phyloP scores from a whole-genome alignment of 257 asterid species.

The Lantana camara region DNA sequence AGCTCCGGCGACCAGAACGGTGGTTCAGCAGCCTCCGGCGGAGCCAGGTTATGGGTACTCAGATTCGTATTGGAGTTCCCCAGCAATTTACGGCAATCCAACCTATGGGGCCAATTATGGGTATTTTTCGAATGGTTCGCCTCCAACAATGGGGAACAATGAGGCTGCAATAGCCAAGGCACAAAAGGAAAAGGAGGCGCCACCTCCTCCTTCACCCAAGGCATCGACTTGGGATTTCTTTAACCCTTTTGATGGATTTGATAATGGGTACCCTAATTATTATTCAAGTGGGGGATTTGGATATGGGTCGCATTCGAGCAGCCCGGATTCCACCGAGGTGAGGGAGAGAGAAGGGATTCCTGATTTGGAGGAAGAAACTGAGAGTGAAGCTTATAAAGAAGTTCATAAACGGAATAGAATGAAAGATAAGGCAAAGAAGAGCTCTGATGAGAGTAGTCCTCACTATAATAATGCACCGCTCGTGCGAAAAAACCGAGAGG shows the following conservation, averaged over 20 bases:
- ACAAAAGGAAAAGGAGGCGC: constrained; percentile 58
- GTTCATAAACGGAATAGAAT: constrained; percentile 36
- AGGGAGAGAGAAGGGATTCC: constrained; percentile 98
- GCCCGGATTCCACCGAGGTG: constrained; percentile 92
- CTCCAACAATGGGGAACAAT: constrained; percentile 24
- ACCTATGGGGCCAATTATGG: constrained; percentile 54
- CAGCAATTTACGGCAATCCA: constrained; percentile 26
- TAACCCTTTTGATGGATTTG: constrained; percentile 68
- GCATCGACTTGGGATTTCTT: constrained; percentile 81
- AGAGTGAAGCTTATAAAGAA: constrained; percentile 59
- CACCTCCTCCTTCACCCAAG: constrained; percentile 91
- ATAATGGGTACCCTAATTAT: constrained; percentile 44
- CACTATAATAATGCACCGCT: constrained; percentile 38
- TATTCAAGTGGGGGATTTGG: constrained; percentile 44
- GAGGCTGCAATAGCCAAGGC: constrained; percentile 42
- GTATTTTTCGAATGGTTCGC: constrained; percentile 30
- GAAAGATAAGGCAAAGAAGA: constrained; percentile 37
- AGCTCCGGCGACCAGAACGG: constrained; percentile 65
- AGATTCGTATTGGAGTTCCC: constrained; percentile 53
- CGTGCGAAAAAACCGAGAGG: constrained; percentile 18
- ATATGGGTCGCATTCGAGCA: constrained; percentile 57
- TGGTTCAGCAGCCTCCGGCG: constrained; percentile 66
- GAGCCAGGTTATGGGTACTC: constrained; percentile 59
- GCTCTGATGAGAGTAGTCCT: constrained; percentile 37
- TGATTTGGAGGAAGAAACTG: constrained; percentile 96